Evolutionary conservation across 108 stramenopile genomes (phyloP).

Genomic region (Pseudonitzschia multistriata): DNA sequence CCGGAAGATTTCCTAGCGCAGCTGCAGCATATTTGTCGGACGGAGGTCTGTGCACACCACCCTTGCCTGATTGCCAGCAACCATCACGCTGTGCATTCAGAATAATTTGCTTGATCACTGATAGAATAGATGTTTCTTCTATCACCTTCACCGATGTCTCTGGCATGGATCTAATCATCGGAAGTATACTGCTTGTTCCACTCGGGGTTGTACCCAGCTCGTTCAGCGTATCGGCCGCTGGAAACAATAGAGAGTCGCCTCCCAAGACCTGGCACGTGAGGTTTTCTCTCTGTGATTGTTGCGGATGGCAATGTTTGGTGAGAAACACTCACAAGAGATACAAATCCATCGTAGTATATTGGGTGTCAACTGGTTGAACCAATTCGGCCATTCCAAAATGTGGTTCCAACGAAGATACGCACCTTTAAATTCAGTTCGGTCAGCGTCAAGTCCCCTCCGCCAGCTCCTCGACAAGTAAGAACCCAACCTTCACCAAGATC

Average conservation of each 20-base stretch:
- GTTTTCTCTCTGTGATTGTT: slow-evolving; percentile 14
- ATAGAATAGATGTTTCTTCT: slow-evolving; percentile 61
- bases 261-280: slow-evolving; percentile 40
- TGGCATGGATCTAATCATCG: not conserved
- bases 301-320: not conserved
- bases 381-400: not conserved
- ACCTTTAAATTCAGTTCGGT: slow-evolving; percentile 73
- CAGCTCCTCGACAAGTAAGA: slow-evolving; percentile 71
- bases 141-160: not conserved
- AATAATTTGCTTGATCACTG: slow-evolving; percentile 70
- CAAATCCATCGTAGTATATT: not conserved
- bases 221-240: slow-evolving; percentile 37
- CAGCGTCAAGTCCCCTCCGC: slow-evolving; percentile 78
- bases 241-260: slow-evolving; percentile 66
- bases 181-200: not conserved
- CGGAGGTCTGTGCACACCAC: slow-evolving; percentile 54
- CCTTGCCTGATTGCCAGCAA: slow-evolving; percentile 69
- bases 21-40: slow-evolving; percentile 48
- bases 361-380: not conserved
- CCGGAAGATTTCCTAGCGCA: slow-evolving; percentile 59
- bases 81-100: slow-evolving; percentile 68
- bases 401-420: slow-evolving; percentile 7
- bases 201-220: slow-evolving; percentile 24
- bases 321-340: not conserved
- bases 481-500: slow-evolving; percentile 84